Conservation (phyloP, 179 eudicot species). For the Beta corolliflora region DNA sequence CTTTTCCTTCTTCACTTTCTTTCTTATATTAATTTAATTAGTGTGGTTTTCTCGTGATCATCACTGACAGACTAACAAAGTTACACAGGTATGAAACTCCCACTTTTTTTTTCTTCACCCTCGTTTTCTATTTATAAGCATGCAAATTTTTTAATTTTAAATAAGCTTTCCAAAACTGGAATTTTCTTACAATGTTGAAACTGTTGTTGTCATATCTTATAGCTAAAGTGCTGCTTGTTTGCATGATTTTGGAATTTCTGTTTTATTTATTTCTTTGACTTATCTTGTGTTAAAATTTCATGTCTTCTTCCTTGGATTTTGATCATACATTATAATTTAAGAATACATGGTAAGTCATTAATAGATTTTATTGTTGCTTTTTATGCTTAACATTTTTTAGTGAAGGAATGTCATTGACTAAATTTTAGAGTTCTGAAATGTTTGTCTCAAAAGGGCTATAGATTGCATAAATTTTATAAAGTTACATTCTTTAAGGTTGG, state of each 20-base stretch:
- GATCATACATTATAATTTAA: background rate
- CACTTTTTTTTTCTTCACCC: background rate
- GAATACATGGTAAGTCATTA: background rate
- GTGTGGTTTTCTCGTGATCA: background rate
- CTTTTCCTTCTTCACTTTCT: background rate
- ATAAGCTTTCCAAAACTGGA: background rate
- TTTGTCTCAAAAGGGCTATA: background rate
- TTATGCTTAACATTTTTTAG: background rate
- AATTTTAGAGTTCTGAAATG: background rate
- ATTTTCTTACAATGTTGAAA: background rate
- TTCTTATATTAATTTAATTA: background rate
- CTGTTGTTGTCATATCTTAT: background rate
- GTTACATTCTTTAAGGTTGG: background rate
- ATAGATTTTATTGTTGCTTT: background rate
- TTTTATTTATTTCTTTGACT: background rate
- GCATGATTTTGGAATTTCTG: conserved; percentile 1
- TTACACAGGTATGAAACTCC: conserved; percentile 11
- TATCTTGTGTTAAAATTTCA: background rate
- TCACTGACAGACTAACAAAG: background rate
- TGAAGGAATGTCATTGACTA: background rate
- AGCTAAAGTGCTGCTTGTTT: background rate
- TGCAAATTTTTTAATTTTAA: conserved; percentile 4
- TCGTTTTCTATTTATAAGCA: background rate
- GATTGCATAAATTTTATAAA: conserved; percentile 2
- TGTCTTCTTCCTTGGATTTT: background rate